These are phyloP conservation scores for Leucoagaricus sp. DNA, from an alignment of 1,284 basidiomycete species.

Conservation along the genomic window DNA sequence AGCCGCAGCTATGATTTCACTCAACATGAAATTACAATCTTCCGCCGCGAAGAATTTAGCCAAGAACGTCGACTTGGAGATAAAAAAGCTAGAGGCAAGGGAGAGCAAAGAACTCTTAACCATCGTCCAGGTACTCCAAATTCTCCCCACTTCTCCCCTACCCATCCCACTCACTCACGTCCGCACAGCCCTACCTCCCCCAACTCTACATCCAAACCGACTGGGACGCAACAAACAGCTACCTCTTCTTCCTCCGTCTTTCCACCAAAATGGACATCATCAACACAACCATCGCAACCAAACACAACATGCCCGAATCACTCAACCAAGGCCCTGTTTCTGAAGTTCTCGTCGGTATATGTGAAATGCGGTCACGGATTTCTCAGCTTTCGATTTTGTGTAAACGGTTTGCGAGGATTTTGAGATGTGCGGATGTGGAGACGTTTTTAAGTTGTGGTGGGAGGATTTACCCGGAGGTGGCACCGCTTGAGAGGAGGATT, in stretches of 20 bases:
- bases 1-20: slow-evolving; percentile 83
- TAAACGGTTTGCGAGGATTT: slow-evolving; percentile 83
- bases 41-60: slow-evolving; percentile 88
- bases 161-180: not conserved
- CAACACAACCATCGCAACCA: slow-evolving; percentile 77
- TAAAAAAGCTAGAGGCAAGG: slow-evolving; percentile 80
- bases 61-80: slow-evolving; percentile 84
- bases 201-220: slow-evolving; percentile 86
- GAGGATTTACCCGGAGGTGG: slow-evolving; percentile 81
- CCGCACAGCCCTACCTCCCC: slow-evolving; percentile 75
- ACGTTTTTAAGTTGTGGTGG: slow-evolving; percentile 88
- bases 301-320: slow-evolving; percentile 81
- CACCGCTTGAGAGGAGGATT: slow-evolving; percentile 86
- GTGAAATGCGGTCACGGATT: slow-evolving; percentile 87
- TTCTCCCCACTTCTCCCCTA: slow-evolving; percentile 2
- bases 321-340: slow-evolving; percentile 68
- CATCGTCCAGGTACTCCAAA: slow-evolving; percentile 58
- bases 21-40: slow-evolving; percentile 91
- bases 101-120: slow-evolving; percentile 79
- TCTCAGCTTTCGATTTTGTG: slow-evolving; percentile 79
- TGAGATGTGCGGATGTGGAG: slow-evolving; percentile 77
- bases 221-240: slow-evolving; percentile 82
- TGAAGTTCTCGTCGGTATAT: slow-evolving; percentile 84
- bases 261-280: slow-evolving; percentile 86
- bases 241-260: slow-evolving; percentile 89